phyloP scores from a whole-genome alignment of 805 yeast genomes.

The Nakazawaea populi region DNA sequence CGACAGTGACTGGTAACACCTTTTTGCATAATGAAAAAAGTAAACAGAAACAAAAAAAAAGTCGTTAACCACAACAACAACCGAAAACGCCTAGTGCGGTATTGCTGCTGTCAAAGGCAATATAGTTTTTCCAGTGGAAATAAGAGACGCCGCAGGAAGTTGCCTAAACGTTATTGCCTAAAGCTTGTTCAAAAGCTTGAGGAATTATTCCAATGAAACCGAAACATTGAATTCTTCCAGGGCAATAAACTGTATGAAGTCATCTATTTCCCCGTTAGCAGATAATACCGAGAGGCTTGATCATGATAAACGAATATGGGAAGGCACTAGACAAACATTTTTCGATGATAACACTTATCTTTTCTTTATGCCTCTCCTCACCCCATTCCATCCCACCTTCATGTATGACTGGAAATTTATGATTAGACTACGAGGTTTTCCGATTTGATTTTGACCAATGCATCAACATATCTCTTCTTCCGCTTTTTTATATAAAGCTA shows the following conservation, averaged over 20 bases:
- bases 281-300: background rate
- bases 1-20: background rate
- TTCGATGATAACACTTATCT: background rate
- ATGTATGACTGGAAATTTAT: background rate
- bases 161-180: background rate
- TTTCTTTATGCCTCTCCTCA: background rate
- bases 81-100: slow-evolving; percentile 3
- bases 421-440: background rate
- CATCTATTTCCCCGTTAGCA: background rate
- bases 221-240: background rate
- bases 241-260: background rate
- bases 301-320: background rate
- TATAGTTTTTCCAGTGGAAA: too few relatives aligned
- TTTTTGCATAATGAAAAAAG: background rate
- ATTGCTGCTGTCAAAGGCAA: background rate
- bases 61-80: background rate
- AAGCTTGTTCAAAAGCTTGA: background rate
- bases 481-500: background rate
- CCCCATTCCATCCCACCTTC: background rate
- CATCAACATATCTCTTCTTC: background rate
- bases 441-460: background rate
- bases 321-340: background rate
- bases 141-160: background rate
- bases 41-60: background rate
- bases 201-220: background rate